Evolutionary conservation across 164 flowering plant species (phyloP).

Genomic region (Buxus sempervirens): DNA sequence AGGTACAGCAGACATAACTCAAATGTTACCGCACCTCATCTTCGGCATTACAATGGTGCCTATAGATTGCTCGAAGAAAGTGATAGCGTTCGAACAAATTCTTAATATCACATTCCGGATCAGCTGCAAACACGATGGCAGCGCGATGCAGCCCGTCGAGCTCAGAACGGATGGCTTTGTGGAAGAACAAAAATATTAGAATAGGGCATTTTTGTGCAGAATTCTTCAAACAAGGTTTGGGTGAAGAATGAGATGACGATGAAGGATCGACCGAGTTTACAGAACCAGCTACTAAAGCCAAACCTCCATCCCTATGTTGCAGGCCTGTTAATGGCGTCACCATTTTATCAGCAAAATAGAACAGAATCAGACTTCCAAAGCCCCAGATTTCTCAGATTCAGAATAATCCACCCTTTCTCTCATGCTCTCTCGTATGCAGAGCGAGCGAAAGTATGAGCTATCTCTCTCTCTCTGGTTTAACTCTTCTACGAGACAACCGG

Average conservation of each 20-base stretch:
- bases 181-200: constrained; percentile 75
- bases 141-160: constrained; percentile 72
- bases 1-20: background rate
- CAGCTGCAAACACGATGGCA: constrained; percentile 59
- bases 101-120: constrained; percentile 31
- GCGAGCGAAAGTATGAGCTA: constrained; percentile 8
- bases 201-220: constrained; percentile 59
- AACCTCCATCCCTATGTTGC: constrained; percentile 43
- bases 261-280: constrained; percentile 37
- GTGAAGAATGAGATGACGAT: constrained; percentile 11
- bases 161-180: constrained; percentile 78
- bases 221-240: constrained; percentile 26
- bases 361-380: constrained; percentile 1
- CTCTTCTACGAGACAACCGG: no score
- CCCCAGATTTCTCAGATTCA: constrained; percentile 9
- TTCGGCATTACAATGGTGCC: constrained; percentile 89
- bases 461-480: no score
- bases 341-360: constrained; percentile 25
- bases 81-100: constrained; percentile 54
- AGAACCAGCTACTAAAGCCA: constrained; percentile 46
- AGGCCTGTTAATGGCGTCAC: constrained; percentile 65
- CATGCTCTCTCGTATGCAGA: constrained; percentile 5
- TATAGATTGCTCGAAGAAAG: constrained; percentile 65
- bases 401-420: background rate
- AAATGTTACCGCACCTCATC: constrained; percentile 57